Conservation (phyloP, 1,284 basidiomycete genomes). For the Cerioporus squamosus region DNA sequence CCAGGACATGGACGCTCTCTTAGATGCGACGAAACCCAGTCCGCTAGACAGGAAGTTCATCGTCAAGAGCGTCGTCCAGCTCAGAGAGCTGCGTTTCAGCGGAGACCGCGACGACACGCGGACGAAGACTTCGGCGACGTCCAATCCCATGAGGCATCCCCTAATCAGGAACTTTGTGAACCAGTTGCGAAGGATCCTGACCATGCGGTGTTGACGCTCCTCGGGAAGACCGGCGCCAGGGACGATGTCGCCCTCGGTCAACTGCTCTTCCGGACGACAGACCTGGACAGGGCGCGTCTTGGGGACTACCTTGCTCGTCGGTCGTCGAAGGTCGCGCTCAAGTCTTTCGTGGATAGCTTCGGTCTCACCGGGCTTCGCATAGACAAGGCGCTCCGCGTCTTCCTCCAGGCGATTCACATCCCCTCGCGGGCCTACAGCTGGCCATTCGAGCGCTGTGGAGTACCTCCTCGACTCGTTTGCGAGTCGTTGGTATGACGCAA, state of each 20-base stretch:
- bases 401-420: constrained; percentile 82
- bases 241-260: constrained; percentile 77
- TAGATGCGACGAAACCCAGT: constrained; percentile 63
- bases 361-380: constrained; percentile 83
- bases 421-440: constrained; percentile 53
- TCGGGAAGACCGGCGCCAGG: constrained; percentile 57
- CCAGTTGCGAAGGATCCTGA: constrained; percentile 75
- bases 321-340: constrained; percentile 75
- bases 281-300: constrained; percentile 84
- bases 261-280: constrained; percentile 83
- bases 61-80: constrained; percentile 86
- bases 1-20: constrained; percentile 62
- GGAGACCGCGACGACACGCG: constrained; percentile 65
- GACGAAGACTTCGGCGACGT: constrained; percentile 41
- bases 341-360: constrained; percentile 87
- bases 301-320: constrained; percentile 82
- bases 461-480: constrained; percentile 86
- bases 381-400: constrained; percentile 88
- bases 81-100: constrained; percentile 72
- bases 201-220: constrained; percentile 67
- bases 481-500: constrained; percentile 89
- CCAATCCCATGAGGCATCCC: constrained; percentile 54
- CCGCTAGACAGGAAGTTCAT: constrained; percentile 83
- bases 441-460: constrained; percentile 56
- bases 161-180: constrained; percentile 72